Evolutionary conservation across 192 early-diverging fungal genomes (phyloP), one percentile per base, ranked within the genome.

Genomic region (Chytriomyces hyalinus): DNA sequence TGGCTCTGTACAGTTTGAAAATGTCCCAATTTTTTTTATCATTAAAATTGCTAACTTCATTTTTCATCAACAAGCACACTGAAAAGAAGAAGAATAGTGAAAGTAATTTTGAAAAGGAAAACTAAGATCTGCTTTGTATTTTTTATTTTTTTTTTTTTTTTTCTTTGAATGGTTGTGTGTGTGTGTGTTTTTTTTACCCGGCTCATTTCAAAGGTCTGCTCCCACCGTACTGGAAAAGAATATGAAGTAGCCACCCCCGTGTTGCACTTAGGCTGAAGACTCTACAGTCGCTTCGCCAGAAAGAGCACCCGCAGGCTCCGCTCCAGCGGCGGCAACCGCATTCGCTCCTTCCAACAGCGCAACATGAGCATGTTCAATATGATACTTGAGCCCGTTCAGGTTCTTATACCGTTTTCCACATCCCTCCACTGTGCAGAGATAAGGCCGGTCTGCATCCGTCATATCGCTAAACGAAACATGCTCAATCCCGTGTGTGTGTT

Each of bases 351-450:
- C 77, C 64, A 78, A 50, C 20, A 78, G 45, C 11, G 44, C 61
- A 47, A 47, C 22, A 50, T 87, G 86, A 6, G 83, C 83, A 65
- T 87, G 86, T 62, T 87, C 86, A 76, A 87, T 87, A 67, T 87
- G 86, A 61, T 87, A 87, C 86, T 98, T 97, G 75, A 99, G 90
- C 6, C 97, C 97, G 80, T 98, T 98, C 69, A 97, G 83, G 82
- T 99, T 99, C 88, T 99, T 99, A 92, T 99, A 99, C 62, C 95
- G 89, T 80, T 99, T 99, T 79, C 93, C 95, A 86, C 97, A 99
- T 46, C 95, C 94, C 44, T 91, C 86, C 65, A 95, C 94, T 13
- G 92, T 92, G 82, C 88, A 90, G 63, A 88, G 82, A 64, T 89
- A 90, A 26, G 88, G 88, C 71, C 87, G 89, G 64, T 87, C 88